Evolutionary conservation across 148 eudicot species (phyloP).

Genomic region (Rhododendron williamsianum): DNA sequence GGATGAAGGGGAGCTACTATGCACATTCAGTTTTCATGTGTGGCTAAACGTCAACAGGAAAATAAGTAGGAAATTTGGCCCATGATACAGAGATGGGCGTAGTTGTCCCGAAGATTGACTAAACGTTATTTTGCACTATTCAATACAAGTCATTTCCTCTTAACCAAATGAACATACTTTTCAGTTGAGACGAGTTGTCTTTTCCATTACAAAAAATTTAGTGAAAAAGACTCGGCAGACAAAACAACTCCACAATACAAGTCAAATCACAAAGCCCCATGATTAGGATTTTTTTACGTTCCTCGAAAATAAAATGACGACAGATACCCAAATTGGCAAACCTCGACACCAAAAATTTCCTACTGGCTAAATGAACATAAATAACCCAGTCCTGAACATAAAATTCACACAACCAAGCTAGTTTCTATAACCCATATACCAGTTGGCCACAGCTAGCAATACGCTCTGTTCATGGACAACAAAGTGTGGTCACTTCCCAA

Average conservation of each 20-base stretch:
- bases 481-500: neutral
- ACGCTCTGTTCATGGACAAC: neutral
- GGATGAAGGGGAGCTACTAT: too few relatives aligned
- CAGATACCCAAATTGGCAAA: neutral
- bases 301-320: neutral
- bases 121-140: neutral
- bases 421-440: neutral
- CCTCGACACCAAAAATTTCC: neutral
- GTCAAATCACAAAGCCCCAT: neutral
- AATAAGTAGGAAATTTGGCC: neutral
- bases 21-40: too few relatives aligned
- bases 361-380: neutral
- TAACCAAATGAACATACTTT: neutral
- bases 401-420: neutral
- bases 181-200: neutral
- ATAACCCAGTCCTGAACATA: neutral
- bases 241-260: neutral
- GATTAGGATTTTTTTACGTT: neutral
- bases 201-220: too few relatives aligned
- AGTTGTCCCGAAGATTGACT: neutral
- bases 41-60: neutral
- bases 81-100: neutral
- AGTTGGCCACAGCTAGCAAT: neutral
- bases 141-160: neutral
- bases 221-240: neutral